A percentile compares a stretch with the other conserved stretches of the same genome.
Conservation (phyloP, 2,329 filamentous ascomycete species). For the Calonectria hongkongensis region DNA sequence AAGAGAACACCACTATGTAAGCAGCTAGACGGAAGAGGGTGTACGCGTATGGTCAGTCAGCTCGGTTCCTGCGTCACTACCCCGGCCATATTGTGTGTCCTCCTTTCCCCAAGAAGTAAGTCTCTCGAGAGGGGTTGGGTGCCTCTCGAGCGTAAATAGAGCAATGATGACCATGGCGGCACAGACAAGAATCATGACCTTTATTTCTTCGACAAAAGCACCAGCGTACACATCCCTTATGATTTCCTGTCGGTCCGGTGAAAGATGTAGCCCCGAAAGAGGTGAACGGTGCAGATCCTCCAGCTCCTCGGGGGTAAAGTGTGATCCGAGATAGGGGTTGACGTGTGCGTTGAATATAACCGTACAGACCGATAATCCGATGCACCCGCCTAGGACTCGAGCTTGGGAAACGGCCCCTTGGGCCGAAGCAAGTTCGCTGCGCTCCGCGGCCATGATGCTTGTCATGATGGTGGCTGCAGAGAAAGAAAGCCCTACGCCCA, state of each 20-base stretch:
- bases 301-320: conserved; percentile 62
- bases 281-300: conserved; percentile 67
- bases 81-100: conserved; percentile 55
- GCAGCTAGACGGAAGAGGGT: conserved; percentile 46
- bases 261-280: conserved; percentile 60
- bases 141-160: conserved; percentile 65
- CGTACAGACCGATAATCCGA: conserved; percentile 76
- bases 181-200: conserved; percentile 67
- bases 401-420: conserved; percentile 77
- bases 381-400: conserved; percentile 75
- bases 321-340: conserved; percentile 59
- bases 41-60: conserved; percentile 57
- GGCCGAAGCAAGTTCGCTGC: conserved; percentile 72
- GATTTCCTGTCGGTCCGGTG: conserved; percentile 56
- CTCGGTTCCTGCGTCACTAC: conserved; percentile 63
- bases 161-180: conserved; percentile 66
- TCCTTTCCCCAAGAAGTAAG: conserved; percentile 57
- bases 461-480: conserved; percentile 75
- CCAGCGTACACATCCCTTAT: conserved; percentile 66
- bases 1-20: background rate
- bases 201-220: conserved; percentile 68
- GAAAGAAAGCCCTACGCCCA: conserved; percentile 76
- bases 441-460: conserved; percentile 68
- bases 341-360: conserved; percentile 72
- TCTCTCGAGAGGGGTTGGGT: conserved; percentile 61